Percentiles rank a stretch among this genome's conserved stretches.
These are phyloP conservation scores for Paraphaeosphaeria sporulosa DNA, from an alignment of 2,329 filamentous ascomycete genomes.

Conservation along the genomic window DNA sequence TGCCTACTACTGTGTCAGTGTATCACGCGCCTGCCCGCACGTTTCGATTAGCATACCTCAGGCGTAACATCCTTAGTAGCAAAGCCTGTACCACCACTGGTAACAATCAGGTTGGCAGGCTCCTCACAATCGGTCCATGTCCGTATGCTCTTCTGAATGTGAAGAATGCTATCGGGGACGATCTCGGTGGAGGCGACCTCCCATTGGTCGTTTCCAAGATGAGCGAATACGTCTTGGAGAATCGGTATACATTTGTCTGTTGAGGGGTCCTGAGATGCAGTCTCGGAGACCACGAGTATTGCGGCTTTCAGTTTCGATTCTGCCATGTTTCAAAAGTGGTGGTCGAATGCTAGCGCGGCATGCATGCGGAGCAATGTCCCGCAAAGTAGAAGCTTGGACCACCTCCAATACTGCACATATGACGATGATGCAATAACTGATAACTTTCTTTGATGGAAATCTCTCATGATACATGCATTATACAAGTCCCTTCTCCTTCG, in stretches of 20 bases:
- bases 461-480: slow-evolving; percentile 49
- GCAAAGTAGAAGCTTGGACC: slow-evolving; percentile 32
- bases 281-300: slow-evolving; percentile 90
- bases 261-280: slow-evolving; percentile 78
- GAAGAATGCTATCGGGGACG: slow-evolving; percentile 75
- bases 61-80: slow-evolving; percentile 85
- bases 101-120: slow-evolving; percentile 77
- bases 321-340: slow-evolving; percentile 34
- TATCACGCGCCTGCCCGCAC: background rate
- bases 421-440: slow-evolving; percentile 21
- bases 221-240: slow-evolving; percentile 73
- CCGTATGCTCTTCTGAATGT: slow-evolving; percentile 78
- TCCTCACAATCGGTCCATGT: slow-evolving; percentile 73
- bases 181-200: slow-evolving; percentile 73
- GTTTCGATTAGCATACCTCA: slow-evolving; percentile 65
- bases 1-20: slow-evolving; percentile 61
- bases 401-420: background rate
- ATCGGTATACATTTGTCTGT: slow-evolving; percentile 76
- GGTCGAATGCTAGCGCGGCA: slow-evolving; percentile 26
- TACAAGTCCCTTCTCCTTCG: slow-evolving; percentile 32
- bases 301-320: slow-evolving; percentile 68
- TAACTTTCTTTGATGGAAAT: slow-evolving; percentile 36
- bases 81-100: slow-evolving; percentile 94
- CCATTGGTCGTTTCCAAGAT: slow-evolving; percentile 76
- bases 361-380: slow-evolving; percentile 21